Evolutionary conservation across 139 green algal genomes (phyloP).

Genomic region (Monoraphidium neglectum): DNA sequence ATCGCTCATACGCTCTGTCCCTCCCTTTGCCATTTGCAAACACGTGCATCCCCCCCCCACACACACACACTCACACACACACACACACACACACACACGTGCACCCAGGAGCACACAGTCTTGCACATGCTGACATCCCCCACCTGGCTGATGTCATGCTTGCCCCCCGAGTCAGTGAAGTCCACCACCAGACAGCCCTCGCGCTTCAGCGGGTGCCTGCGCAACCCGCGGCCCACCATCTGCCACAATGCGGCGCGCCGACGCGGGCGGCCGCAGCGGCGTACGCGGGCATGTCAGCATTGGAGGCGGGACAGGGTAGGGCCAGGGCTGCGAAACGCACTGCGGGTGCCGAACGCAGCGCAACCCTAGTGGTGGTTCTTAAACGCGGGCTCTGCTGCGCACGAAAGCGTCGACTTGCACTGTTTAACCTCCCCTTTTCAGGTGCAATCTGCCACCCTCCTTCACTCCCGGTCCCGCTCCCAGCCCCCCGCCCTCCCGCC

Average conservation of each 20-base stretch:
- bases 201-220: slow-evolving; percentile 12
- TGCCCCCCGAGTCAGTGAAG: too few species aligned
- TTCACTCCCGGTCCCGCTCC: not conserved
- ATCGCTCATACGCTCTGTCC: too few species aligned
- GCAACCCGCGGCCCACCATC: slow-evolving; percentile 36
- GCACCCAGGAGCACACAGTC: too few species aligned
- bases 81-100: too few species aligned
- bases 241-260: too few species aligned
- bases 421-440: not conserved
- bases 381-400: not conserved
- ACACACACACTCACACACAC: too few species aligned
- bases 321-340: not conserved
- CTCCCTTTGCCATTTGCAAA: too few species aligned
- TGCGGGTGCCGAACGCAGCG: not conserved
- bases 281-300: not conserved
- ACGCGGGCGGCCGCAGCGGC: too few species aligned
- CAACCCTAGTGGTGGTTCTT: not conserved
- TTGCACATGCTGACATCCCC: too few species aligned
- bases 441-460: not conserved
- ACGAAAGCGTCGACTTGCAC: not conserved
- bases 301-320: not conserved
- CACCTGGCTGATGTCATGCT: too few species aligned
- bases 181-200: slow-evolving; percentile 26
- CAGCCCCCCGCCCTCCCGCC: too few species aligned
- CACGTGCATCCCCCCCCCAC: too few species aligned